Conservation (phyloP, 768 basidiomycete species). For the Mycena amicta region DNA sequence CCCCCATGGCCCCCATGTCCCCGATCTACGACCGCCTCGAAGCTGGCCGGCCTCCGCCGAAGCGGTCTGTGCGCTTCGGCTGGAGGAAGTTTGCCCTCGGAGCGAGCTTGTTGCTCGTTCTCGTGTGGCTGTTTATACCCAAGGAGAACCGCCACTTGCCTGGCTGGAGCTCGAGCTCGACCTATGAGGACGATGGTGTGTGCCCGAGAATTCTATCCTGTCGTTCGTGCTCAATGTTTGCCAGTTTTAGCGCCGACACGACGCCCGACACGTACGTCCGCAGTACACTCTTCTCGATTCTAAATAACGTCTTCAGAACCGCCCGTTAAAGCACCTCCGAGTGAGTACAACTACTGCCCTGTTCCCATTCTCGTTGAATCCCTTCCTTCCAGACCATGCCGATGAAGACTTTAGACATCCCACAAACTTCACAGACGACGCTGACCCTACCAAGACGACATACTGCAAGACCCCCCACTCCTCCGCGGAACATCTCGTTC, state of each 20-base stretch:
- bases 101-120: constrained; percentile 53
- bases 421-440: constrained; percentile 70
- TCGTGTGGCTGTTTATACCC: constrained; percentile 74
- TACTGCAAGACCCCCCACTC: constrained; percentile 65
- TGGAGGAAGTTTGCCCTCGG: constrained; percentile 75
- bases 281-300: background rate
- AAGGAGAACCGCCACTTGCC: constrained; percentile 26
- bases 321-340: background rate
- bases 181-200: constrained; percentile 24
- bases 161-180: constrained; percentile 23
- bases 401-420: constrained; percentile 34
- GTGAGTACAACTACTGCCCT: constrained; percentile 6
- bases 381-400: constrained; percentile 9
- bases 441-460: constrained; percentile 71
- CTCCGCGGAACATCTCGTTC: constrained; percentile 61
- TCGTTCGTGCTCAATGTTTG: background rate
- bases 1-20: constrained; percentile 27
- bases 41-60: constrained; percentile 55
- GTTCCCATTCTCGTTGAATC: constrained; percentile 1
- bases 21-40: constrained; percentile 65
- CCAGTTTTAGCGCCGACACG: background rate
- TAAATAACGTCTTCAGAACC: background rate
- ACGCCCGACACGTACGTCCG: constrained; percentile 1
- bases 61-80: constrained; percentile 34
- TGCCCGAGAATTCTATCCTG: background rate